Conservation (phyloP, 225 moss, liverwort and hornwort species). For the Ulota crispa region DNA sequence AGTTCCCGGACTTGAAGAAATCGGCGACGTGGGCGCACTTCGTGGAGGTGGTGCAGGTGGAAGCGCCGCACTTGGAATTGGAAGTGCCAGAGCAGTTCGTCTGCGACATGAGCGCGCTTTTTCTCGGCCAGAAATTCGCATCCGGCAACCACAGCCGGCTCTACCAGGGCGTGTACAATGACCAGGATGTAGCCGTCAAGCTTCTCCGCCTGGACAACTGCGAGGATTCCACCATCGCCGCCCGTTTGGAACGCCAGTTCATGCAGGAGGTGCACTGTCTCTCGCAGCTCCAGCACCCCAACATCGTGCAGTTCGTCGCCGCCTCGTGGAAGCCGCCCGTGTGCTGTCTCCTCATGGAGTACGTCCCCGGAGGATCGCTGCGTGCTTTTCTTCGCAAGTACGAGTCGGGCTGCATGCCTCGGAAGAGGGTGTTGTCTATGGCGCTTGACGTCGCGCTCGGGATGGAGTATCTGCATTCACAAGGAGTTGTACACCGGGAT, state of each 20-base stretch:
- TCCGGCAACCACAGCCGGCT: constrained; percentile 73
- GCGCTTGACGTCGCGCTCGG: constrained; percentile 76
- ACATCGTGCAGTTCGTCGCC: constrained; percentile 82
- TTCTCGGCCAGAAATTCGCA: constrained; percentile 71
- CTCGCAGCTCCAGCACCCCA: constrained; percentile 69
- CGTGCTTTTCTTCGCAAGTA: constrained; percentile 66
- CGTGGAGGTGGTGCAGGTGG: constrained; percentile 29
- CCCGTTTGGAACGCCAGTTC: constrained; percentile 73
- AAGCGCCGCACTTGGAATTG: constrained; percentile 41
- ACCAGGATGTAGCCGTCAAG: constrained; percentile 83
- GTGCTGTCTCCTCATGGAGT: constrained; percentile 79
- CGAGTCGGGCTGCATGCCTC: constrained; percentile 38
- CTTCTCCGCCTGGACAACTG: constrained; percentile 69
- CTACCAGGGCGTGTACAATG: constrained; percentile 77
- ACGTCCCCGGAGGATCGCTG: constrained; percentile 68
- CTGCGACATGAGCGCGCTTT: constrained; percentile 72
- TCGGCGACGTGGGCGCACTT: constrained; percentile 55
- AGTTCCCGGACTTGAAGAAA: constrained; percentile 39
- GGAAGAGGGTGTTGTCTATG: constrained; percentile 55
- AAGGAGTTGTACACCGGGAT: constrained; percentile 81
- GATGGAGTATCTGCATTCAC: constrained; percentile 89
- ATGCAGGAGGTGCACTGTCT: constrained; percentile 79
- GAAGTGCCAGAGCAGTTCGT: constrained; percentile 49
- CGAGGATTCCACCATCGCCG: constrained; percentile 34
- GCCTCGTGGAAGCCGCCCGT: constrained; percentile 72